Percentiles rank a stretch among this genome's conserved stretches.
phyloP scores from a whole-genome alignment of 1,284 basidiomycete species.

The Grifola frondosa region DNA sequence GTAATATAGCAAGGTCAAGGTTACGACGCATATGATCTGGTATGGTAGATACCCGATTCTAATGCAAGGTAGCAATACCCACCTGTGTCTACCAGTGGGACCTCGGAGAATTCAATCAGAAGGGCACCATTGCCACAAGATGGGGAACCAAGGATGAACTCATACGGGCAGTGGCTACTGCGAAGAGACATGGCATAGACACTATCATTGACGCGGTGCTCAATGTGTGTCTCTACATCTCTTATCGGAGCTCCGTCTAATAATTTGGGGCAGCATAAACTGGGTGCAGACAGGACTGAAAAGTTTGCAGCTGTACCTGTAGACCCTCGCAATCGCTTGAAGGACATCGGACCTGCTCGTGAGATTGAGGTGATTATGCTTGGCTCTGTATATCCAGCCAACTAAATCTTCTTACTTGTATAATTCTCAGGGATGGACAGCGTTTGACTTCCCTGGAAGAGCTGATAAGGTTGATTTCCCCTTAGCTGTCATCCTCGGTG shows the following conservation, averaged over 20 bases:
- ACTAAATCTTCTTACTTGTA: not conserved
- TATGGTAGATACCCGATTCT: conserved; percentile 26
- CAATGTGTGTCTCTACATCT: conserved; percentile 47
- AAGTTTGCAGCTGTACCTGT: conserved; percentile 76
- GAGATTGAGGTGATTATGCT: conserved; percentile 62
- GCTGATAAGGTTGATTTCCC: conserved; percentile 56
- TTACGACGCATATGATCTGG: conserved; percentile 81
- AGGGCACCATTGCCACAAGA: conserved; percentile 77
- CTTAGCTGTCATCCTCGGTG: not conserved
- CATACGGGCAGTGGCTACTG: conserved; percentile 60
- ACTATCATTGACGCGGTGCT: conserved; percentile 77
- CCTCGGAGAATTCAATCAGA: conserved; percentile 90
- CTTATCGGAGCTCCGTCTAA: not conserved
- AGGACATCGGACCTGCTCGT: conserved; percentile 56
- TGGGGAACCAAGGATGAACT: conserved; percentile 91
- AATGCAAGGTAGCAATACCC: not conserved
- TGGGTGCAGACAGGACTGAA: conserved; percentile 83
- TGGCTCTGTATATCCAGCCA: not conserved
- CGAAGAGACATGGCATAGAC: conserved; percentile 58
- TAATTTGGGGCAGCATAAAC: conserved; percentile 61
- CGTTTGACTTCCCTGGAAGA: conserved; percentile 81
- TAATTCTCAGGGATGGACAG: conserved; percentile 73
- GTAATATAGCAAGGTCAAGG: conserved; percentile 58
- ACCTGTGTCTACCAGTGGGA: conserved; percentile 69
- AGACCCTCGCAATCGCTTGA: conserved; percentile 61